Base-by-base conservation (phyloP, 805 yeast genomes). In the Ogataea chonburiensis region DNA sequence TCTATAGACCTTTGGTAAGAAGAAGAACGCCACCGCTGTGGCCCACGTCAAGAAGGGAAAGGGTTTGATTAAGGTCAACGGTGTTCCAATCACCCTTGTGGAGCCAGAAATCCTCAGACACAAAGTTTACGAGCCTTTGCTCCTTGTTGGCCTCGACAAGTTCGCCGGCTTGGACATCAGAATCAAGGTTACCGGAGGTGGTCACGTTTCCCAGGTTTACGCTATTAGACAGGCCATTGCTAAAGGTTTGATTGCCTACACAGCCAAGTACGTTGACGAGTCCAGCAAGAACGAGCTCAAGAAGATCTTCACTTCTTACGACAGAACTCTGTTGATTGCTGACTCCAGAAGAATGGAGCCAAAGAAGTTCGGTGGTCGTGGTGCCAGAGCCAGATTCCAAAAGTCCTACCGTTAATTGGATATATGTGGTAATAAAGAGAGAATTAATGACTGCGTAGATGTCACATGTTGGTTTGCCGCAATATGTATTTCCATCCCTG, bases 361-460 rank as follows among this genome's bases (percentile, higher is more conserved):
- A 83, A 93, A 93, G 97, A 93, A 93, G 82, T 93, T 93, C 81
- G 98, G 98, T 81, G 98, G 98, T 82, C 95, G 95, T 75, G 98
- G 98, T 86, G 98, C 98, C 78, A 93, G 98, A 81, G 93, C 98
- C 70, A 91, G 98, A 80, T 91, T 86, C 97, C 98, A 93, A 83
- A 93, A 93, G 75, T 93, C 98, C 72, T 93, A 93, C 93, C 98
- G 98, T 89, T 93, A 91, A 77, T 31, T 20, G 39, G 39, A 29
- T 35, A 29, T 29, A 35, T 35, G 34, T 29, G 39, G 39, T 35
- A 35, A 35, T 35, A 35, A 28, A 29, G 33, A 28, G 27, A 28
- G 33, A 35, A 28, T 19, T 29, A 35, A 30, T 7, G 24, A 23
- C 13, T n/a, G 39, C 29, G 29, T 30, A 11, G 16, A 14, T 10